phyloP scores from a whole-genome alignment of 1,139 yeast genomes.

The Sugiyamaella xylanicola region DNA sequence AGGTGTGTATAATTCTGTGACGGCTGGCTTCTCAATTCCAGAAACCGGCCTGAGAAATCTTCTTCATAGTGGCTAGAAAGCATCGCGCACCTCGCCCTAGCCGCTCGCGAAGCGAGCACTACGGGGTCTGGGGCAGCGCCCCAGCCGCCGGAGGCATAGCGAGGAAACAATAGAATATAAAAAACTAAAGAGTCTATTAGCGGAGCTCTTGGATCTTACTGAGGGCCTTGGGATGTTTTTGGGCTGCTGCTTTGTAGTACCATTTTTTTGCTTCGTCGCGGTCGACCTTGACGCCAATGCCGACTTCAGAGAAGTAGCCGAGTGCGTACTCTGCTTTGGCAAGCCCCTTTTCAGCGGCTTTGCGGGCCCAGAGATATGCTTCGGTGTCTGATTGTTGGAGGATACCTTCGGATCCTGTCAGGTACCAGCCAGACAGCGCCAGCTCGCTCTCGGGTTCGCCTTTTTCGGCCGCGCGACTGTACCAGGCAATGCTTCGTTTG shows the following conservation, averaged over 20 bases:
- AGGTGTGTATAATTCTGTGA: too few relatives aligned
- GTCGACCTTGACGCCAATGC: constrained; percentile 63
- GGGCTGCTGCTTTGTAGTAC: constrained; percentile 61
- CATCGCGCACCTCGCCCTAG: not conserved
- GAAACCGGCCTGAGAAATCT: too few relatives aligned
- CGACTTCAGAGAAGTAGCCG: constrained; percentile 80
- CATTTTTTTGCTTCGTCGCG: constrained; percentile 53
- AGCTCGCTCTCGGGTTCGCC: constrained; percentile 88
- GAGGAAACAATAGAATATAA: too few relatives aligned
- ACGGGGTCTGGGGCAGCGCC: constrained; percentile 1
- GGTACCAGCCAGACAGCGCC: constrained; percentile 90
- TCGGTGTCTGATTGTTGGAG: constrained; percentile 72
- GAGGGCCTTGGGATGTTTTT: constrained; percentile 59
- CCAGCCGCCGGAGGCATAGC: constrained; percentile 1
- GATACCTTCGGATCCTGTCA: constrained; percentile 76
- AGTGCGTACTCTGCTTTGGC: constrained; percentile 83
- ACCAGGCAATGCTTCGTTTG: constrained; percentile 85
- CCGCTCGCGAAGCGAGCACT: not conserved
- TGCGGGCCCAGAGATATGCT: constrained; percentile 87
- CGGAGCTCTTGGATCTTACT: constrained; percentile 44
- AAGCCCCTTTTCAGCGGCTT: constrained; percentile 77
- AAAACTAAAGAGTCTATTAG: not conserved
- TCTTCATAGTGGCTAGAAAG: too few relatives aligned
- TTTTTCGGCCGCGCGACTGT: constrained; percentile 67
- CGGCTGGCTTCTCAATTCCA: too few relatives aligned